Evolutionary conservation across 1,284 basidiomycete genomes (phyloP).

Genomic region (Moesziomyces sp.): DNA sequence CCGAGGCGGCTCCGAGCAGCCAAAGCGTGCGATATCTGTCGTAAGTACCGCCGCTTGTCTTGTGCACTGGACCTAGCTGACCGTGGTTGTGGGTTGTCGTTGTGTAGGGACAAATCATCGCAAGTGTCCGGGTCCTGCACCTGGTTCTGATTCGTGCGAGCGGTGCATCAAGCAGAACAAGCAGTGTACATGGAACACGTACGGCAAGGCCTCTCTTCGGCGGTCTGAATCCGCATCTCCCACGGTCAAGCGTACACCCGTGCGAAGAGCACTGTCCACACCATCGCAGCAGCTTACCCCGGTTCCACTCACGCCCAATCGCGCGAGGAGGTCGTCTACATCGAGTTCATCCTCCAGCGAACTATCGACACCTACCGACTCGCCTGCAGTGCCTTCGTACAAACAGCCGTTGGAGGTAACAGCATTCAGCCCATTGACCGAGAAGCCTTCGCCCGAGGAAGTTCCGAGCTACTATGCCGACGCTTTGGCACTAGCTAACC

Average conservation of each 20-base stretch:
- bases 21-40: slow-evolving; percentile 37
- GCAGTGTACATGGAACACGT: slow-evolving; percentile 23
- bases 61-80: background rate
- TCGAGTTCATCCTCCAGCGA: background rate
- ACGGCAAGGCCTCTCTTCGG: background rate
- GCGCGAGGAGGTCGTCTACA: background rate
- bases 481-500: slow-evolving; percentile 15
- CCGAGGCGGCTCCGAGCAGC: slow-evolving; percentile 7
- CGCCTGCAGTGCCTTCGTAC: too few species aligned
- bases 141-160: slow-evolving; percentile 10
- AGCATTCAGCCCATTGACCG: background rate
- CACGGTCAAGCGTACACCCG: background rate
- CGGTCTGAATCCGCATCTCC: slow-evolving; percentile 12
- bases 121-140: slow-evolving; percentile 25
- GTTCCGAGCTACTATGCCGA: slow-evolving; percentile 7
- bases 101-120: slow-evolving; percentile 26
- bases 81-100: background rate
- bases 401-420: too few species aligned
- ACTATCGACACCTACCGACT: background rate
- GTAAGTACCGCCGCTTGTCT: slow-evolving; percentile 10
- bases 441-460: background rate
- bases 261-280: slow-evolving; percentile 10
- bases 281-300: background rate
- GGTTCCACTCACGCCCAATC: background rate
- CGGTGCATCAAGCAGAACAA: slow-evolving; percentile 16